Percentiles rank a stretch among this genome's conserved stretches.
phyloP scores from a whole-genome alignment of 2,329 filamentous ascomycete species.

The Pestalotiopsis sp. region DNA sequence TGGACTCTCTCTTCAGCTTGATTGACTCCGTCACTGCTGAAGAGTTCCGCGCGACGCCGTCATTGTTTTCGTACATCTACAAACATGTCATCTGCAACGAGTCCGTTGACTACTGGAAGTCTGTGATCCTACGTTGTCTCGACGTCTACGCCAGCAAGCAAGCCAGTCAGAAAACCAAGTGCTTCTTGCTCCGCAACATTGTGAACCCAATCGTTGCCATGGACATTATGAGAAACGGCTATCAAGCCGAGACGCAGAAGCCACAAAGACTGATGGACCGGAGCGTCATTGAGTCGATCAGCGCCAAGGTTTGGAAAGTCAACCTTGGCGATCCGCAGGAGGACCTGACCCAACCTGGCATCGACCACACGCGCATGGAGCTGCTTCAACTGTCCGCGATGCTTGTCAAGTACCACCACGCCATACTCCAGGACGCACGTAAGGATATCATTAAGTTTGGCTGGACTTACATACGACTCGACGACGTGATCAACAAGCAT shows the following conservation, averaged over 20 bases:
- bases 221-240: constrained; percentile 88
- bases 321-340: constrained; percentile 81
- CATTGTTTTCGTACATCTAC: constrained; percentile 83
- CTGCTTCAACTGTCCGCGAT: constrained; percentile 92
- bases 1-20: constrained; percentile 83
- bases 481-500: constrained; percentile 99
- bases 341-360: constrained; percentile 80
- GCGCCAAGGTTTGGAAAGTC: constrained; percentile 91
- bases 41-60: constrained; percentile 77
- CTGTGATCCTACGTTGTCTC: constrained; percentile 80
- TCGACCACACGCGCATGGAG: constrained; percentile 96
- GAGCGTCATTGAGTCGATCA: constrained; percentile 84
- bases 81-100: constrained; percentile 80
- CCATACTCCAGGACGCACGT: constrained; percentile 83
- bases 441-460: constrained; percentile 99
- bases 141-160: constrained; percentile 82
- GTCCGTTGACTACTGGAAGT: constrained; percentile 84
- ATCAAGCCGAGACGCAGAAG: constrained; percentile 55
- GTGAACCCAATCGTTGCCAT: constrained; percentile 96
- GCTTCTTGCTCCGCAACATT: constrained; percentile 87
- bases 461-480: constrained; percentile 97
- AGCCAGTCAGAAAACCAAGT: constrained; percentile 86
- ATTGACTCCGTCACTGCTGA: constrained; percentile 83
- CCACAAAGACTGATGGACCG: constrained; percentile 81
- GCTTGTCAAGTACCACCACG: constrained; percentile 92